Evolutionary conservation across 225 moss, liverwort and hornwort species (phyloP).

Genomic region (Pleurozium schreberi): DNA sequence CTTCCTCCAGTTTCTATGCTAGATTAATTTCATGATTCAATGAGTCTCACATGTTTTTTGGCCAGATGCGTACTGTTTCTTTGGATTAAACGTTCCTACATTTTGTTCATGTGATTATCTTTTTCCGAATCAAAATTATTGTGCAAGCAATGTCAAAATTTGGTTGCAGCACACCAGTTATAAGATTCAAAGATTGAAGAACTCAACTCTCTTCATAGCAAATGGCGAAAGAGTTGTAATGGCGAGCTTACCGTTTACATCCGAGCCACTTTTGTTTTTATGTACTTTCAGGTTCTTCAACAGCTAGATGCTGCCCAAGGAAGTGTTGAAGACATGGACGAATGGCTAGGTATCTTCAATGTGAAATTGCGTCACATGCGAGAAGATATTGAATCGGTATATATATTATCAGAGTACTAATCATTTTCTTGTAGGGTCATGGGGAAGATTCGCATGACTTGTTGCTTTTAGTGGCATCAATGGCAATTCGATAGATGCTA

Average conservation of each 20-base stretch:
- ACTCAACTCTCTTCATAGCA: background rate
- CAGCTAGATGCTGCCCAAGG: slow-evolving; percentile 94
- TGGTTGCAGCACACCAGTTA: background rate
- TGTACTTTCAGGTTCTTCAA: slow-evolving; percentile 67
- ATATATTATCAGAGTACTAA: background rate
- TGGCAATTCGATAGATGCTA: background rate
- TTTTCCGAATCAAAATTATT: background rate
- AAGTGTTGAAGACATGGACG: slow-evolving; percentile 99
- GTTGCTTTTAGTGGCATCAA: background rate
- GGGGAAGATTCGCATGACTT: background rate
- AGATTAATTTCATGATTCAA: background rate
- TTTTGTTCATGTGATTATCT: background rate
- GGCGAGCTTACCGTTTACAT: background rate
- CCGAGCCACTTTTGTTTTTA: background rate
- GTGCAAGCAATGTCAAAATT: background rate
- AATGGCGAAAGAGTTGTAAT: background rate
- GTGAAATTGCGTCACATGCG: slow-evolving; percentile 98
- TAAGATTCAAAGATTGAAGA: background rate
- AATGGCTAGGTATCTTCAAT: slow-evolving; percentile 98
- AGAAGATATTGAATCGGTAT: slow-evolving; percentile 98
- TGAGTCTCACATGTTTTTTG: background rate
- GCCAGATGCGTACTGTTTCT: background rate
- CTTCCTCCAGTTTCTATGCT: background rate
- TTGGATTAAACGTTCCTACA: background rate
- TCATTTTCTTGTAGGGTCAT: background rate